A percentile compares a stretch with the other conserved stretches of the same genome.
Evolutionary conservation across 75 land plant genomes (phyloP).

Genomic region (Pinus albicaulis): DNA sequence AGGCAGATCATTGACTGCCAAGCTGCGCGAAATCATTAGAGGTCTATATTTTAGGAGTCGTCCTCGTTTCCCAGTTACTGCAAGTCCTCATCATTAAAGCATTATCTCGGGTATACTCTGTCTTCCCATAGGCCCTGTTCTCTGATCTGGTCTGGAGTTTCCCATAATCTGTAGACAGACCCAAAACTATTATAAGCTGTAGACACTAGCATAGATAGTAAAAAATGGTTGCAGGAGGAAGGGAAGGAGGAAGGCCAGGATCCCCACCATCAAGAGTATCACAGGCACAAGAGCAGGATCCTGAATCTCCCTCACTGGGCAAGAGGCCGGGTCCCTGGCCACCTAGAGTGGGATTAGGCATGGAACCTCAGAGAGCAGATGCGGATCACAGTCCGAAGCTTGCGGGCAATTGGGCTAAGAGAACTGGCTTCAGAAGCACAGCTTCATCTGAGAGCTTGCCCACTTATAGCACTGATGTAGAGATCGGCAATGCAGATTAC

Average conservation of each 20-base stretch:
- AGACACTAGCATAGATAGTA: background rate
- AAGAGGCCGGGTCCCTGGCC: slow-evolving; percentile 57
- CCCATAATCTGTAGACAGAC: no score
- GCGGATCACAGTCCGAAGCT: slow-evolving; percentile 53
- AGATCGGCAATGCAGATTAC: slow-evolving; percentile 10
- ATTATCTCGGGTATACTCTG: no score
- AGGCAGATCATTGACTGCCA: background rate
- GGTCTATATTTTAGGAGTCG: no score
- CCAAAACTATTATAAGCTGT: no score
- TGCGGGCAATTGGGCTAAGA: slow-evolving; percentile 83
- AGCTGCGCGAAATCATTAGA: background rate
- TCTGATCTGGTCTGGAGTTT: no score
- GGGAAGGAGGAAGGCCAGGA: slow-evolving; percentile 10
- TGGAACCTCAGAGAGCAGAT: slow-evolving; percentile 14
- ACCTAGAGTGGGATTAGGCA: slow-evolving; percentile 56
- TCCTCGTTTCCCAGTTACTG: no score
- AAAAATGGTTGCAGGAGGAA: background rate
- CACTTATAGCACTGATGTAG: slow-evolving; percentile 5
- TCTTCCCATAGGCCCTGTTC: no score
- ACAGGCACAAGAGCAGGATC: slow-evolving; percentile 16
- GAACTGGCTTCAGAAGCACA: slow-evolving; percentile 81
- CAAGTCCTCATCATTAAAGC: no score
- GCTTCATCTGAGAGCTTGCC: background rate
- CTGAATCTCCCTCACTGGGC: slow-evolving; percentile 14
- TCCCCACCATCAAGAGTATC: slow-evolving; percentile 18